Conservation (phyloP, 1,139 yeast genomes). For the Hemisphaericaspora xylofermentans region DNA sequence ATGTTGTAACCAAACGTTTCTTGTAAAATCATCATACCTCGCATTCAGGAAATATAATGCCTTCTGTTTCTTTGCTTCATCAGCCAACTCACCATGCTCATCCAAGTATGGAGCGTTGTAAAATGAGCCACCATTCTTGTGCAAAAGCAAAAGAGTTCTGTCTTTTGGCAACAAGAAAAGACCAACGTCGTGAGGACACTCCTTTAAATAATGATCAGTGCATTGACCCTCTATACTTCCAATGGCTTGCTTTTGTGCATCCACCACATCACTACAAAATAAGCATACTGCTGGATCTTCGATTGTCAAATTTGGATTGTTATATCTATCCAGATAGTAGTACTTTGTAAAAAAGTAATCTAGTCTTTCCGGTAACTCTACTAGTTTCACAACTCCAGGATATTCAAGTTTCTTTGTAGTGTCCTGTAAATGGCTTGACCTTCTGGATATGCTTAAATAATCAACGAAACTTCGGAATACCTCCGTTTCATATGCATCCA, state of each 20-base stretch:
- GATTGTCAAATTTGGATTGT: constrained; percentile 41
- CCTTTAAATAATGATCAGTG: constrained; percentile 59
- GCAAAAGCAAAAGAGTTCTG: constrained; percentile 63
- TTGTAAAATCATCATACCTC: constrained; percentile 66
- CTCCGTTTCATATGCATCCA: constrained; percentile 14
- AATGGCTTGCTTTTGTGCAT: constrained; percentile 58
- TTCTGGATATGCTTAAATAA: constrained; percentile 9
- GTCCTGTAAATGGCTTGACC: constrained; percentile 11
- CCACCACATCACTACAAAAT: constrained; percentile 72
- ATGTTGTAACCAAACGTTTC: constrained; percentile 76
- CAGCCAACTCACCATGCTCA: constrained; percentile 82
- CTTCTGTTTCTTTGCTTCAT: constrained; percentile 68
- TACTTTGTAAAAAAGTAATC: constrained; percentile 68
- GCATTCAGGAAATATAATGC: constrained; percentile 65
- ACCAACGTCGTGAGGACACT: constrained; percentile 73
- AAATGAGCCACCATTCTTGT: constrained; percentile 78
- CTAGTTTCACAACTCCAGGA: constrained; percentile 63
- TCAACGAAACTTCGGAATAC: constrained; percentile 23
- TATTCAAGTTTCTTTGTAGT: constrained; percentile 45
- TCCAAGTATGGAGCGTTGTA: constrained; percentile 83
- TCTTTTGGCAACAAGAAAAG: constrained; percentile 77
- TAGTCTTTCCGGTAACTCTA: constrained; percentile 63
- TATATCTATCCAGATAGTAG: constrained; percentile 46
- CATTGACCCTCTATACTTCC: constrained; percentile 64
- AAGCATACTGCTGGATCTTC: constrained; percentile 86